phyloP scores from a whole-genome alignment of 306 rosid species.

The Ceratonia siliqua region DNA sequence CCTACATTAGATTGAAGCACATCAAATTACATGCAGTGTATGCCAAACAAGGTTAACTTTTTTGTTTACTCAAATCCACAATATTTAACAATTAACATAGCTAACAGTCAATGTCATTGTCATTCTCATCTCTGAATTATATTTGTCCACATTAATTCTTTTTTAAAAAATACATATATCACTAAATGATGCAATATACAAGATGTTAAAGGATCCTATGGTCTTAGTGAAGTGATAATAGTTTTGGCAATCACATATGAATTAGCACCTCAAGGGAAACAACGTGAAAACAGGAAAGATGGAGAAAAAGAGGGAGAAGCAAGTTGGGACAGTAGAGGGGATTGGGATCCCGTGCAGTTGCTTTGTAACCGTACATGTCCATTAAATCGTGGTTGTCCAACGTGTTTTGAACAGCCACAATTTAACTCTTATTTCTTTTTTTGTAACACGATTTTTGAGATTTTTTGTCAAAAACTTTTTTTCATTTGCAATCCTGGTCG shows the following conservation, averaged over 20 bases:
- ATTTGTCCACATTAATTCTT: not conserved
- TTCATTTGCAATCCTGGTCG: too few species aligned
- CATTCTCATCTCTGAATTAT: not conserved
- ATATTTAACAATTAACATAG: not conserved
- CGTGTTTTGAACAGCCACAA: too few species aligned
- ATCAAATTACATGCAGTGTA: constrained; percentile 8
- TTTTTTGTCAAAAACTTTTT: too few species aligned
- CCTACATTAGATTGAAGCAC: constrained; percentile 50
- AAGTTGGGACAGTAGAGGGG: not conserved
- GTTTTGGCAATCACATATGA: not conserved
- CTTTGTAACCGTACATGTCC: too few species aligned
- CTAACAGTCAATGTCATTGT: not conserved
- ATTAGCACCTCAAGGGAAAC: not conserved
- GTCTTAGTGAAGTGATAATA: not conserved
- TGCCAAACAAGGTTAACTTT: not conserved
- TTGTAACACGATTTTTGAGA: too few species aligned
- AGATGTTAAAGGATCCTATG: not conserved
- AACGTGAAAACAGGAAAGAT: too few species aligned
- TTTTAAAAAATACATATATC: not conserved
- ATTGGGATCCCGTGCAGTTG: too few species aligned
- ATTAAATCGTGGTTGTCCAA: too few species aligned
- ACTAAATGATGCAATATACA: not conserved
- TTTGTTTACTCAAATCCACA: not conserved
- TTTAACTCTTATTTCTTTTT: too few species aligned
- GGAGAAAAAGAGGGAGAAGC: not conserved